Evolutionary conservation across 257 asterid genomes (phyloP).

Genomic region (Solanum rostratum): DNA sequence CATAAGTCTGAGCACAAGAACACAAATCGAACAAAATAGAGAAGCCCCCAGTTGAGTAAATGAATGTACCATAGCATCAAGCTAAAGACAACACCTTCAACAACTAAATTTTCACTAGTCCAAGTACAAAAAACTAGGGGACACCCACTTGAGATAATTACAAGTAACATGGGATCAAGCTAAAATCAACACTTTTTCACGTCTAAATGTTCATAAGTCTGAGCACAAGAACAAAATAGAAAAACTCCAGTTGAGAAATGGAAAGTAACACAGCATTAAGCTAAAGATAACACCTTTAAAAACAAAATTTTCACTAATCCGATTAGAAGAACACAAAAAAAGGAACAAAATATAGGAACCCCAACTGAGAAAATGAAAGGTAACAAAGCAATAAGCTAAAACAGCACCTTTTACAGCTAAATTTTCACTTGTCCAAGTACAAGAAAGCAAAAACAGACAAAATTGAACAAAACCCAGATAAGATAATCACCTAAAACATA

Average conservation of each 20-base stretch:
- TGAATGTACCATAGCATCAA: not conserved
- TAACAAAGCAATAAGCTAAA: not conserved
- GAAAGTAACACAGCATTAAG: not conserved
- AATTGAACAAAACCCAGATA: not conserved
- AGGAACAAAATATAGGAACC: not conserved
- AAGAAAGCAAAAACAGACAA: not conserved
- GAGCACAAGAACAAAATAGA: not conserved
- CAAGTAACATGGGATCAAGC: not conserved
- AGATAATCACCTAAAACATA: not conserved
- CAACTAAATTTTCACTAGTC: not conserved
- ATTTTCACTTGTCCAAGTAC: not conserved
- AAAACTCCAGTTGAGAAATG: not conserved
- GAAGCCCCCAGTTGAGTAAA: not conserved
- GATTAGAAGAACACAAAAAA: not conserved
- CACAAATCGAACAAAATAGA: not conserved
- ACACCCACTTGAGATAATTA: not conserved
- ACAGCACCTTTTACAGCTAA: not conserved
- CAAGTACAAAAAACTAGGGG: not conserved
- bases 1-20: not conserved
- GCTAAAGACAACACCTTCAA: not conserved
- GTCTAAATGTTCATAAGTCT: not conserved
- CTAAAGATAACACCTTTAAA: not conserved
- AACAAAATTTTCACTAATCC: not conserved
- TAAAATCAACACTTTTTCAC: not conserved
- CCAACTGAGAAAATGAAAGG: not conserved